phyloP scores from a whole-genome alignment of 106 monocot species.

The Iris macrosiphon region DNA sequence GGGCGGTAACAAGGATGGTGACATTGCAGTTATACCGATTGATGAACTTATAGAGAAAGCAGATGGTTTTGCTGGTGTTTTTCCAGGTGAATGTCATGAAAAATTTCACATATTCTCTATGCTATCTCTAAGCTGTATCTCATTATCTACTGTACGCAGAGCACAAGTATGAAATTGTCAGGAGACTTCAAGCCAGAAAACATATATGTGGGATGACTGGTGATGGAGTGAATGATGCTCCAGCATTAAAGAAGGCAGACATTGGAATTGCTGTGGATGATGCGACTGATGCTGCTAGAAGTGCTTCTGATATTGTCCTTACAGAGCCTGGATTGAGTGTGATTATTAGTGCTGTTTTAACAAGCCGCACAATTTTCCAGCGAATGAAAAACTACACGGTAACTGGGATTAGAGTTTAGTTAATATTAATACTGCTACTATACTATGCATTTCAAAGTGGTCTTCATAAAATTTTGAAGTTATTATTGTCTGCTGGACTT shows the following conservation, averaged over 20 bases:
- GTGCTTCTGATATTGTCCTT: conserved; percentile 24
- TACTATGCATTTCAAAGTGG: no score
- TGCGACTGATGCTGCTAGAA: conserved; percentile 24
- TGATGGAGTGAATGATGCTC: conserved; percentile 28
- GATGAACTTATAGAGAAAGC: conserved; percentile 50
- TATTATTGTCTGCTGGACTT: no score
- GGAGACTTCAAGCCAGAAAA: conserved; percentile 19
- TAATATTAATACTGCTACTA: no score
- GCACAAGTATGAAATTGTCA: conserved; percentile 28
- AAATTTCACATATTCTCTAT: background rate
- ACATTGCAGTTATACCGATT: conserved; percentile 6
- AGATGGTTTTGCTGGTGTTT: conserved; percentile 68
- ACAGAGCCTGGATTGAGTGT: conserved; percentile 30
- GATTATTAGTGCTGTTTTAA: conserved; percentile 25
- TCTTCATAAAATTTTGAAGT: no score
- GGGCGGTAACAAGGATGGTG: conserved; percentile 19
- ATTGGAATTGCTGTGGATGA: conserved; percentile 11
- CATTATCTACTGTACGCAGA: background rate
- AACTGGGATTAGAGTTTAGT: no score
- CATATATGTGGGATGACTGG: conserved; percentile 30
- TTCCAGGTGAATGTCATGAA: conserved; percentile 21
- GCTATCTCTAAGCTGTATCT: background rate
- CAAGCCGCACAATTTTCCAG: conserved; percentile 23
- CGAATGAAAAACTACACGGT: conserved; percentile 28
- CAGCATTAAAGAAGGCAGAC: conserved; percentile 24